Evolutionary conservation across 306 rosid species (phyloP).

Genomic region (Vachellia pachyceras): DNA sequence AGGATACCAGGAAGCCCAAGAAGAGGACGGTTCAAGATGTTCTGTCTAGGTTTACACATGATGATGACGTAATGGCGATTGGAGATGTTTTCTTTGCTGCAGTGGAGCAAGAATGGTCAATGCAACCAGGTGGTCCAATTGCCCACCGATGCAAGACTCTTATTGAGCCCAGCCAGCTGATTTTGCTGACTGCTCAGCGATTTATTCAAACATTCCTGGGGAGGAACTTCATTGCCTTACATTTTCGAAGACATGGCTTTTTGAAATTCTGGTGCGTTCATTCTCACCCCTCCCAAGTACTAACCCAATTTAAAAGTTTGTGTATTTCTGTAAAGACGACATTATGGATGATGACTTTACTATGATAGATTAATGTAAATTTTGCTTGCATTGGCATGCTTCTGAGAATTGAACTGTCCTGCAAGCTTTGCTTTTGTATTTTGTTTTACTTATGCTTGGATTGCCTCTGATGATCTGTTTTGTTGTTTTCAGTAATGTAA

Average conservation of each 20-base stretch:
- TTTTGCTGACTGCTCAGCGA: constrained; percentile 86
- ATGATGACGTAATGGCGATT: constrained; percentile 71
- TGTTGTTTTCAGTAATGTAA: constrained; percentile 66
- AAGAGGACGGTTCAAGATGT: constrained; percentile 67
- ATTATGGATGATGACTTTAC: background rate
- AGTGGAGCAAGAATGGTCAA: constrained; percentile 75
- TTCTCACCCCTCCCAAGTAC: background rate
- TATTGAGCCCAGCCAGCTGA: constrained; percentile 74
- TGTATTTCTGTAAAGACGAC: background rate
- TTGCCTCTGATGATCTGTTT: constrained; percentile 30
- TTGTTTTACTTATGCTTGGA: background rate
- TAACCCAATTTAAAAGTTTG: background rate
- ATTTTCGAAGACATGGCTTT: constrained; percentile 81
- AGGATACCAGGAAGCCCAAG: constrained; percentile 65
- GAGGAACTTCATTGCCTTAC: constrained; percentile 67
- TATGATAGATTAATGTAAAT: background rate
- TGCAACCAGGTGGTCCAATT: constrained; percentile 85
- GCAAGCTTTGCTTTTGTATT: constrained; percentile 2
- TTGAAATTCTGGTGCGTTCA: constrained; percentile 75
- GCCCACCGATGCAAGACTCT: constrained; percentile 82
- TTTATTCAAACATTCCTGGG: constrained; percentile 91
- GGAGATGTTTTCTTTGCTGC: constrained; percentile 83
- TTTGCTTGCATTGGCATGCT: constrained; percentile 4
- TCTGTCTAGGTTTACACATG: constrained; percentile 59
- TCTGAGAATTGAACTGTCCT: constrained; percentile 7